Conservation (phyloP, 345 rosid species). For the Hevea brasiliensis region DNA sequence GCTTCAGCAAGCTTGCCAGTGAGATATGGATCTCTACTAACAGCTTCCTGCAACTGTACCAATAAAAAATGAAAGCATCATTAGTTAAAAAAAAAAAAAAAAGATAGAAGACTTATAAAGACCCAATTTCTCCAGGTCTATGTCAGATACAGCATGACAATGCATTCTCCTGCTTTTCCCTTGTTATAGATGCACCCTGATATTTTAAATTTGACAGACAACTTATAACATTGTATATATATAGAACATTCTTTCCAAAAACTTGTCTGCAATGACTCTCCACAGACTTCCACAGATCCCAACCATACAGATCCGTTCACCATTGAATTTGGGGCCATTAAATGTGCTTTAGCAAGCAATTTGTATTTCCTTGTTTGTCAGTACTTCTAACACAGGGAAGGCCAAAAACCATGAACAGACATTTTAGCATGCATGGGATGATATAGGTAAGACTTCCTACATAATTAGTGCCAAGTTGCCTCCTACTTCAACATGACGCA, state of each 20-base stretch:
- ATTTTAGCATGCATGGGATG: not conserved
- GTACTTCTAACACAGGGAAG: not conserved
- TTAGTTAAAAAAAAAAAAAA: too few species aligned
- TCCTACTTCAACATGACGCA: not conserved
- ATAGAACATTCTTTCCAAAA: not conserved
- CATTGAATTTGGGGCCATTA: not conserved
- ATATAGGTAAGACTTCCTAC: not conserved
- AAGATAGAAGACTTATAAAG: not conserved
- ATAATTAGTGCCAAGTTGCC: not conserved
- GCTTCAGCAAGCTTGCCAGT: slow-evolving; percentile 51
- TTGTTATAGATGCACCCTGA: too few species aligned
- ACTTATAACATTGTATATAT: too few species aligned
- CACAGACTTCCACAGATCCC: not conserved
- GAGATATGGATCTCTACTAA: slow-evolving; percentile 72
- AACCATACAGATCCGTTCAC: not conserved
- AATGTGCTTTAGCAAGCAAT: not conserved
- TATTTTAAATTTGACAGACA: too few species aligned
- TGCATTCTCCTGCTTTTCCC: too few species aligned
- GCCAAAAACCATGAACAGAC: too few species aligned
- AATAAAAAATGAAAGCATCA: not conserved
- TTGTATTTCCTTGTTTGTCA: not conserved
- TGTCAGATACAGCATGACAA: too few species aligned
- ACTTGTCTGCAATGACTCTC: not conserved
- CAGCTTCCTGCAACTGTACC: slow-evolving; percentile 82
- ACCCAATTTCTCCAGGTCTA: too few species aligned